Percentiles rank a stretch among this genome's conserved stretches.
These are phyloP conservation scores for Plectosphaerella cucumerina DNA, from an alignment of 2,329 filamentous ascomycete species.

Conservation along the genomic window DNA sequence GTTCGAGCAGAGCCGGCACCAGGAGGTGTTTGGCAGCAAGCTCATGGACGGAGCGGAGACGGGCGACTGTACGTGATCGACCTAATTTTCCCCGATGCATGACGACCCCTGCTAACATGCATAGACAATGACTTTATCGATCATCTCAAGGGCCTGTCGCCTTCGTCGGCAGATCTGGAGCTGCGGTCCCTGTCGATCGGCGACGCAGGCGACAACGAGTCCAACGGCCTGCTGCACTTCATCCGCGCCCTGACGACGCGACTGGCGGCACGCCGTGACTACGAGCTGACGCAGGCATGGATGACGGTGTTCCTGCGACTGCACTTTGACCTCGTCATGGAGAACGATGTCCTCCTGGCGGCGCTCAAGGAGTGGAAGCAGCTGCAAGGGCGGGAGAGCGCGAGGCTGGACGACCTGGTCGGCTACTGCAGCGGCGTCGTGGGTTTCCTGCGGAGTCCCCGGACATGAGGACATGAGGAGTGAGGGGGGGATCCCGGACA, in stretches of 20 bases:
- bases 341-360: constrained; percentile 47
- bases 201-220: constrained; percentile 35
- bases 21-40: constrained; percentile 55
- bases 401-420: constrained; percentile 69
- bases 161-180: constrained; percentile 84
- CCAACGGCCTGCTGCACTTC: constrained; percentile 75
- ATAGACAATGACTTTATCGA: constrained; percentile 64
- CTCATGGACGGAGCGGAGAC: constrained; percentile 49
- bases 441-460: constrained; percentile 67
- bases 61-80: constrained; percentile 54
- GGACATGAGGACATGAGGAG: constrained; percentile 33
- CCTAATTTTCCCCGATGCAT: no score
- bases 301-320: constrained; percentile 90
- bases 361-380: constrained; percentile 66
- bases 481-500: neutral
- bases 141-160: constrained; percentile 75
- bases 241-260: constrained; percentile 73
- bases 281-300: constrained; percentile 93
- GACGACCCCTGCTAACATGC: constrained; percentile 16
- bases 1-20: constrained; percentile 53
- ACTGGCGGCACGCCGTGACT: constrained; percentile 69
- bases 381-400: constrained; percentile 67
- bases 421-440: constrained; percentile 87
- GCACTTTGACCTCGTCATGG: constrained; percentile 59
- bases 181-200: constrained; percentile 69